Percentiles rank a stretch among this genome's conserved stretches.
phyloP scores from a whole-genome alignment of 2,329 filamentous ascomycete species.

The Elsinoe ampelina region DNA sequence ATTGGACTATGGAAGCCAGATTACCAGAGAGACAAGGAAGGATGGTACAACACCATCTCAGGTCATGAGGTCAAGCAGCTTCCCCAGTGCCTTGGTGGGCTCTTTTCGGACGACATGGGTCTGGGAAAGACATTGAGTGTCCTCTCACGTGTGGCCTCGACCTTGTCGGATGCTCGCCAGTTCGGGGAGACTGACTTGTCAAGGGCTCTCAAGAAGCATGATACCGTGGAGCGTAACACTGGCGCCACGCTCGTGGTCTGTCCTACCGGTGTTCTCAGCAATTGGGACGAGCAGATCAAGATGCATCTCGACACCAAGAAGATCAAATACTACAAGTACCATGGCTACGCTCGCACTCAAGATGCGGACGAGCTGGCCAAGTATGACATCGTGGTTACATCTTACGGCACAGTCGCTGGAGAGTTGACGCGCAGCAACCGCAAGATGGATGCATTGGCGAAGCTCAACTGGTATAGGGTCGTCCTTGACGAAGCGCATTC shows the following conservation, averaged over 20 bases:
- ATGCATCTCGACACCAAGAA: slow-evolving; percentile 60
- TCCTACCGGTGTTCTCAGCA: slow-evolving; percentile 81
- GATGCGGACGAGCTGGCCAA: slow-evolving; percentile 58
- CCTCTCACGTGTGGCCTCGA: slow-evolving; percentile 63
- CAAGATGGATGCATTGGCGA: slow-evolving; percentile 56
- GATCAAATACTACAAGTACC: slow-evolving; percentile 73
- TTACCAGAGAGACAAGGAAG: slow-evolving; percentile 46
- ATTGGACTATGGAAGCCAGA: slow-evolving; percentile 69
- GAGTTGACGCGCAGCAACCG: slow-evolving; percentile 39
- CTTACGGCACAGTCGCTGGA: slow-evolving; percentile 78
- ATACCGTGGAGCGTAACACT: slow-evolving; percentile 52
- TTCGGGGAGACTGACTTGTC: slow-evolving; percentile 52
- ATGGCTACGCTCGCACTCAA: slow-evolving; percentile 67
- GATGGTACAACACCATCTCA: slow-evolving; percentile 80
- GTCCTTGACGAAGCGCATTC: slow-evolving; percentile 92
- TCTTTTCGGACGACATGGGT: slow-evolving; percentile 44
- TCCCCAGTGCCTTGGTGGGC: slow-evolving; percentile 33
- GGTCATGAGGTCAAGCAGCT: slow-evolving; percentile 45
- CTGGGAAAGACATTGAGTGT: slow-evolving; percentile 60
- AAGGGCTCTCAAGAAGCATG: slow-evolving; percentile 25
- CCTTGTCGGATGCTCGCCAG: slow-evolving; percentile 49
- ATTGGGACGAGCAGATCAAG: slow-evolving; percentile 90
- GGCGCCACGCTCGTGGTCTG: slow-evolving; percentile 79
- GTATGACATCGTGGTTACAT: slow-evolving; percentile 82
- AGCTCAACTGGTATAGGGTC: slow-evolving; percentile 85